Base-by-base conservation (phyloP, 202 grass and related monocot genomes). In the Elaeis oleifera region DNA sequence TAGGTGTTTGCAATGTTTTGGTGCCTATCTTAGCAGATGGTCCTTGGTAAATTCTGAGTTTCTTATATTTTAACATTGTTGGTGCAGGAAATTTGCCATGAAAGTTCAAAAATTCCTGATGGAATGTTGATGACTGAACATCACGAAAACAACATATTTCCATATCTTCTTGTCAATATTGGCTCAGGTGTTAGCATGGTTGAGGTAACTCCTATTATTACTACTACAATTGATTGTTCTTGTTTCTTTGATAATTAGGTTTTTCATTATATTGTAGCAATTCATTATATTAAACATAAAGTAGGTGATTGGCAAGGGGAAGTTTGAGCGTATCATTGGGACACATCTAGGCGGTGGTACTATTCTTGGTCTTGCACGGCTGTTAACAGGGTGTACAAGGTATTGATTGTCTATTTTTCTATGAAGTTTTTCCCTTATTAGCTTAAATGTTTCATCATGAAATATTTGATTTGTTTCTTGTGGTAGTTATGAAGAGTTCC, bases 121-220 rank as follows among this genome's bases (percentile, higher is more conserved):
- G 81, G 39, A 56, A 80, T 60, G 53, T 60, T 84, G 60, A 28
- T 32, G 36, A 65, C 74, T 63, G 84, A 97, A 60, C 72, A 85
- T 54, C 89, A 79, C 49, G 84, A 89, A 27, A 48, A 56, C 57
- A 97, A 85, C 61, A 97, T 97, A 81, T 97, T 97, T 78, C 92
- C 92, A 49, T 97, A 92, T 72, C 84, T 97, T 6, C 92, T 97
- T 70, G 92, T 97, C 76, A 97, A 97, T 89, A 91, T 97, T 56
- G 92, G 92, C 25, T 97, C 92, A 20, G 92, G 92, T 77, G 88
- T 97, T 61, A 97, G 92, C 82, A 97, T 97, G 92, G 89, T 97
- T 74, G 92, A 97, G 92, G 92, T 97, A 73, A 8, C 65, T 61
- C 18, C 18, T 56, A 13, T 44, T 39, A 69, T 16, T 63, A 49